These are phyloP conservation scores for Trichoderma atrobrunneum DNA, from an alignment of 2,329 filamentous ascomycete genomes.

Conservation along the genomic window DNA sequence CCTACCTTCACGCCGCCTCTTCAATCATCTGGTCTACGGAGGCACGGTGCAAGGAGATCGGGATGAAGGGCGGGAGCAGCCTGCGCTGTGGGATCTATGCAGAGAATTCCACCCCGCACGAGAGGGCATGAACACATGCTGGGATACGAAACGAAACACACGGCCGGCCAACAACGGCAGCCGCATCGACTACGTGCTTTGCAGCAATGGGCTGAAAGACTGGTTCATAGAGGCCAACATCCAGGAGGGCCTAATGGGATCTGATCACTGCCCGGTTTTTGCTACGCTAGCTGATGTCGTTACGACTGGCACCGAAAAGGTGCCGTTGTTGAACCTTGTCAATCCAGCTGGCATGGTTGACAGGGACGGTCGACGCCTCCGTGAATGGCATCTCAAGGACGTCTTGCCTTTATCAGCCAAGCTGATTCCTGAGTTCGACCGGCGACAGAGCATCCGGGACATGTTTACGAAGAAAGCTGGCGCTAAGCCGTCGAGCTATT, in stretches of 20 bases:
- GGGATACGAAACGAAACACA: conserved; percentile 94
- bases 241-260: conserved; percentile 89
- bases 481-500: background rate
- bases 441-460: conserved; percentile 80
- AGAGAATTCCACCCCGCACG: conserved; percentile 77
- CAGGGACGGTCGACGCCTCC: conserved; percentile 60
- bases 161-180: conserved; percentile 91
- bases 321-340: conserved; percentile 68
- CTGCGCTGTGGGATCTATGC: conserved; percentile 80
- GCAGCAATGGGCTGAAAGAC: conserved; percentile 70
- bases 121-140: conserved; percentile 92
- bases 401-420: conserved; percentile 74
- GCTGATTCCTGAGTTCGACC: conserved; percentile 83
- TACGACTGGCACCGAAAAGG: conserved; percentile 43
- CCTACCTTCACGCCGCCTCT: conserved; percentile 67
- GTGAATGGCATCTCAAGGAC: conserved; percentile 65
- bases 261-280: conserved; percentile 94
- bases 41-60: conserved; percentile 65
- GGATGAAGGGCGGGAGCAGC: conserved; percentile 66
- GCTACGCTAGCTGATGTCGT: conserved; percentile 68
- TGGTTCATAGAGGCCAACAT: conserved; percentile 85
- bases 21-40: conserved; percentile 80
- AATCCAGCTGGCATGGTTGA: conserved; percentile 71
- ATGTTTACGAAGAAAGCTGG: conserved; percentile 66
- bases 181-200: conserved; percentile 90